A percentile compares a stretch with the other conserved stretches of the same genome.
Evolutionary conservation across 768 basidiomycete species (phyloP).

Genomic region (Sutorius australiensis): DNA sequence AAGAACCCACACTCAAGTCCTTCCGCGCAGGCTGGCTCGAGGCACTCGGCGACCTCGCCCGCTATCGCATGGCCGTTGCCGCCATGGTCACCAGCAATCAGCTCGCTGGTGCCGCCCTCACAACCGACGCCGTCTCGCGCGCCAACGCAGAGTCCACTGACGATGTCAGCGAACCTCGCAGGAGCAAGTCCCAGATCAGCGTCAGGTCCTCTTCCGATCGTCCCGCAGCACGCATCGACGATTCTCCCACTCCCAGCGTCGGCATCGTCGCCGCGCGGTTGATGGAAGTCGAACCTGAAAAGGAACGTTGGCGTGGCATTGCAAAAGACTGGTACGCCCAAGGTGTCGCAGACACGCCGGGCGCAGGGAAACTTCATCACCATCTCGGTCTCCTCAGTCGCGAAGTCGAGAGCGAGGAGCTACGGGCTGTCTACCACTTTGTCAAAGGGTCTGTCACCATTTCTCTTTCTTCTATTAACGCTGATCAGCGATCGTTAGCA

Average conservation of each 20-base stretch:
- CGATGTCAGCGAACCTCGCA: conserved; percentile 24
- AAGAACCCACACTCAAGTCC: conserved; percentile 63
- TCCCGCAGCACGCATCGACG: conserved; percentile 55
- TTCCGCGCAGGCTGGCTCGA: conserved; percentile 92
- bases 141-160: conserved; percentile 34
- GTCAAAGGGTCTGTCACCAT: conserved; percentile 71
- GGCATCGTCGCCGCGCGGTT: conserved; percentile 79
- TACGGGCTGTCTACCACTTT: conserved; percentile 89
- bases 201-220: conserved; percentile 39
- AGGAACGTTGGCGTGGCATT: conserved; percentile 86
- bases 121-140: conserved; percentile 52
- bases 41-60: conserved; percentile 91
- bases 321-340: conserved; percentile 92
- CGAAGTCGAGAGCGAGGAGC: conserved; percentile 78
- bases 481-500: conserved; percentile 43
- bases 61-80: conserved; percentile 96
- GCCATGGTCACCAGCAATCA: conserved; percentile 62
- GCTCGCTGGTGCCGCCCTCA: conserved; percentile 43
- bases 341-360: conserved; percentile 85
- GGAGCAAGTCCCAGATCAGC: conserved; percentile 34
- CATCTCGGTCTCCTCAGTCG: conserved; percentile 86
- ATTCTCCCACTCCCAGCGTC: conserved; percentile 71
- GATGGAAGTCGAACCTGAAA: conserved; percentile 85
- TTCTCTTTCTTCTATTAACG: background rate
- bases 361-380: conserved; percentile 92